Base-by-base conservation (phyloP, 306 rosid genomes). In the Begonia peltatifolia region DNA sequence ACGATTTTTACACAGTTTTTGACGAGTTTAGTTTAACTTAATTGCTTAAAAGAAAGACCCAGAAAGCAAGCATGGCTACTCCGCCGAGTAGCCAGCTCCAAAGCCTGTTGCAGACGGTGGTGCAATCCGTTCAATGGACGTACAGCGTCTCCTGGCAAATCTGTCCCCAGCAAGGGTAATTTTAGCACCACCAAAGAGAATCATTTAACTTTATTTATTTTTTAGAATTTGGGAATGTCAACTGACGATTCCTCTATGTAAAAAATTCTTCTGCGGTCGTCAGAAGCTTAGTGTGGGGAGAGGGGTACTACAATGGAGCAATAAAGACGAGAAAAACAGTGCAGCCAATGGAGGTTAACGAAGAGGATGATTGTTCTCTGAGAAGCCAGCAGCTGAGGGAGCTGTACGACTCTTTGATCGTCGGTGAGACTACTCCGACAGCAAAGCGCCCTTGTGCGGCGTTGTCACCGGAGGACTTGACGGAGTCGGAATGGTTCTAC, bases 41-140 rank as follows among this genome's bases (percentile, higher is more conserved):
- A 30, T 7, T 30, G 38, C 38, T 5, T 30, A 30, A 30, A 30
- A 30, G 38, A 30, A 30, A 30, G 38, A 13, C 57, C 25, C 48
- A 46, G 42, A 36, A 50, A 6, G 35, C 12, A 41, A 56, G n/a
- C 16, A 80, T 78, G 94, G 80, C 77, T 54, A 74, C 80, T 13
- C 71, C 83, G 53, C 66, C 55, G 38, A 58, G 63, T 36, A 57
- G 49, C 73, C 68, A 51, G 55, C 86, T 88, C 50, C 96, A 87
- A 58, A 61, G 57, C 52, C 69, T 80, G 86, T 61, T 90, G 61
- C 99, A 86, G 61, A 71, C 79, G 52, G 94, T 92, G 56, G 99
- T 86, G 76, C 99, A 90, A 79, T 86, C 95, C 3, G 84, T 83
- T 69, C 94, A 90, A 14, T 90, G 99, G 99, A 90, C 95, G n/a